Evolutionary conservation across 495 filamentous ascomycete species (phyloP), one percentile per base, ranked within the genome.

Genomic region (Letharia columbiana): DNA sequence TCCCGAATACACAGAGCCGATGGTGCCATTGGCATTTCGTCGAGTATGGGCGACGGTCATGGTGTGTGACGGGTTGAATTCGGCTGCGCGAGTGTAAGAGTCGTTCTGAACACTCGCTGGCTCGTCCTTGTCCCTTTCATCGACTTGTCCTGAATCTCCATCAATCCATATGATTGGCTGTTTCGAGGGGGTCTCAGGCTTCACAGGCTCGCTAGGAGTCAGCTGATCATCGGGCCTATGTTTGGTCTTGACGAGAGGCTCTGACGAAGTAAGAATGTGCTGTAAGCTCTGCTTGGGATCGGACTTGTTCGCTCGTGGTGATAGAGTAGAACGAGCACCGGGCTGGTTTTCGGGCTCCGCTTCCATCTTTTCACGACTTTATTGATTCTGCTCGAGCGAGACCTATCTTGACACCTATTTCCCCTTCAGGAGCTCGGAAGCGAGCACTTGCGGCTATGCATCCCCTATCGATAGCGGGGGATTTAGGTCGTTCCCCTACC

Each of bases 1-100:
- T n/a, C 92, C 92, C 20, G 90, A 88, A 70, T 88, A 89, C 60
- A 89, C 84, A 11, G 87, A 87, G 8, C 83, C 86, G 60, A 86
- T 85, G 47, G 82, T 85, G 18, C 84, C 84, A 70, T 86, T 87
- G 28, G 85, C 84, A 73, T 88, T 86, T 44, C 84, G 84, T 70
- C 86, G 77, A 40, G 83, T 87, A 64, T 84, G 84, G 64, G 82
- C 82, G 44, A 78, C 82, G 20, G 82, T 84, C 65, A 77, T 77
- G 57, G 77, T 81, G 68, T 83, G 80, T 39, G 76, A 68, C 33
- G 70, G 68, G 52, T 72, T 72, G 56, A 70, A 67, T 54, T 77
- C 67, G 73, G 73, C 71, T 71, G 77, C 64, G 77, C 78, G 70
- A 63, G 76, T 75, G 64, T 80, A 77, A 52, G 79, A 82, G 49